Evolutionary conservation across 371 early-diverging fungal species (phyloP).

Genomic region (Polyrhizophydium stewartii): DNA sequence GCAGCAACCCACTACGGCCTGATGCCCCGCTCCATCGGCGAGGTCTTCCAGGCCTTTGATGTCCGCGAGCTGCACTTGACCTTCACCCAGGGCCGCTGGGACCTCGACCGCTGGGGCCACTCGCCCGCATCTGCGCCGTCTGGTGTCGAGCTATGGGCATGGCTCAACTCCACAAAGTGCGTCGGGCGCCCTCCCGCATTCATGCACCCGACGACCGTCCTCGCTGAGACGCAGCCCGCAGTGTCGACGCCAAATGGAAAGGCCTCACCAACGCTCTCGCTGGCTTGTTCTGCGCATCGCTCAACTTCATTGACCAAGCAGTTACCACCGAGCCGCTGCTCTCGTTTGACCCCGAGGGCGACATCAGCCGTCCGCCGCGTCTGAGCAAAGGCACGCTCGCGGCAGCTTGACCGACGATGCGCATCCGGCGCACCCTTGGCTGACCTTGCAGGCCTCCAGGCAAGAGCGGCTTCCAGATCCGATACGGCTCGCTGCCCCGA

Average conservation of each 20-base stretch:
- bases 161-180: constrained; percentile 59
- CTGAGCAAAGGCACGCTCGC: too few species aligned
- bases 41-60: constrained; percentile 68
- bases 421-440: background rate
- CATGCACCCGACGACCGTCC: background rate
- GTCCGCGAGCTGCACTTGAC: constrained; percentile 78
- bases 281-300: constrained; percentile 92
- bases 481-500: constrained; percentile 79
- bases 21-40: constrained; percentile 69
- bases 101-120: constrained; percentile 74
- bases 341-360: constrained; percentile 49
- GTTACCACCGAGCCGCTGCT: constrained; percentile 66
- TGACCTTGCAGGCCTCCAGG: background rate
- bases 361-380: background rate
- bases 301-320: constrained; percentile 86
- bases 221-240: constrained; percentile 12
- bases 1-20: constrained; percentile 12
- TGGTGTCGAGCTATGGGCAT: constrained; percentile 79
- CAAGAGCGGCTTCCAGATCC: constrained; percentile 25
- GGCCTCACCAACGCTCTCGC: constrained; percentile 86
- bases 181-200: background rate
- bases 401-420: too few species aligned
- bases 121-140: constrained; percentile 57
- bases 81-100: constrained; percentile 89
- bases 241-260: constrained; percentile 71